phyloP scores from a whole-genome alignment of 345 rosid species.

The Litchi chinensis region DNA sequence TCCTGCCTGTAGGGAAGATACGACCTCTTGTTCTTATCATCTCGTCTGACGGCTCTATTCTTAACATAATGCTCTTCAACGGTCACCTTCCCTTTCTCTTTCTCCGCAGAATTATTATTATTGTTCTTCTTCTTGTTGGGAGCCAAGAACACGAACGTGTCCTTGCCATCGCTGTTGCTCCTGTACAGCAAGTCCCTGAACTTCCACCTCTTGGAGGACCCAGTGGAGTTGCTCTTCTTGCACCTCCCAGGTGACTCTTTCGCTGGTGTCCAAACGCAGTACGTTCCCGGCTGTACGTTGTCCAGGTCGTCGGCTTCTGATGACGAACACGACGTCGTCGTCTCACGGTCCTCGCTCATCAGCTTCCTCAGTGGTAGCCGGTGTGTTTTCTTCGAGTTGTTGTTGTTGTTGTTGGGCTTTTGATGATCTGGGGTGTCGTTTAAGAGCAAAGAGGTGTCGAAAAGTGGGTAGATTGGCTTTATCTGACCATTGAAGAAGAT shows the following conservation, averaged over 20 bases:
- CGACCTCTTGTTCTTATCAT: slow-evolving; percentile 51
- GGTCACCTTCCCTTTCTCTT: slow-evolving; percentile 2
- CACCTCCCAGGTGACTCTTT: slow-evolving; percentile 32
- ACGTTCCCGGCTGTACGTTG: slow-evolving; percentile 47
- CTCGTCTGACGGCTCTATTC: slow-evolving; percentile 28
- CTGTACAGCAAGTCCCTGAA: slow-evolving; percentile 53
- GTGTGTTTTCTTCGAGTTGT: slow-evolving; percentile 14
- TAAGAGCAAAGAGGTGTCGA: slow-evolving; percentile 23
- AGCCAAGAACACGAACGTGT: slow-evolving; percentile 45
- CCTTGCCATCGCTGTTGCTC: slow-evolving; percentile 58
- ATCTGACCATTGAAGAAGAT: slow-evolving; percentile 68
- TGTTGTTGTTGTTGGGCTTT: not conserved
- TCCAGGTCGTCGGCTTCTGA: slow-evolving; percentile 64
- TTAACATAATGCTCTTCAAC: slow-evolving; percentile 18
- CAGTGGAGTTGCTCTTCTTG: slow-evolving; percentile 62
- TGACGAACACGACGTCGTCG: slow-evolving; percentile 44
- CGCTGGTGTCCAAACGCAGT: slow-evolving; percentile 73
- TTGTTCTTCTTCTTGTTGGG: slow-evolving; percentile 26
- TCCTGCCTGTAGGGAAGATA: slow-evolving; percentile 56
- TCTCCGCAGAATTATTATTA: not conserved
- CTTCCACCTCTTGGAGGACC: slow-evolving; percentile 75
- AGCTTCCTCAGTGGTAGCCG: slow-evolving; percentile 53
- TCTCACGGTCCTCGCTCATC: slow-evolving; percentile 58
- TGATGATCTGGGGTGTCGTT: slow-evolving; percentile 1
- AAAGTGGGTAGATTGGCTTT: slow-evolving; percentile 55